Evolutionary conservation across 2,329 filamentous ascomycete genomes (phyloP).

Genomic region (Xylaria sp.): DNA sequence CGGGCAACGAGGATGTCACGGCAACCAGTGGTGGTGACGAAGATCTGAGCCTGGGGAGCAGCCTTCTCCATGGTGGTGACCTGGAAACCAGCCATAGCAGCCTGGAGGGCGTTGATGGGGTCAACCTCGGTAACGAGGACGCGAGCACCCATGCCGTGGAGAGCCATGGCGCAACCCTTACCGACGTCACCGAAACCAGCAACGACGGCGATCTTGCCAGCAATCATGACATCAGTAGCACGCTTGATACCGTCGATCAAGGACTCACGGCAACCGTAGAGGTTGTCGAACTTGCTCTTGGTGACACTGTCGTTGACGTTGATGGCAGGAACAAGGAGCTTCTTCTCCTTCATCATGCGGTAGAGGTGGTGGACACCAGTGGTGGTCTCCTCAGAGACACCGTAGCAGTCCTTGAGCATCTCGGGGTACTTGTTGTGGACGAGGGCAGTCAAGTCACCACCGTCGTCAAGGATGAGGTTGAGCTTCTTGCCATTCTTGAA

Average conservation of each 20-base stretch:
- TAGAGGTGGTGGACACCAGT: conserved; percentile 99
- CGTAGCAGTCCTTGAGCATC: conserved; percentile 96
- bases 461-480: conserved; percentile 98
- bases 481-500: conserved; percentile 97
- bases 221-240: conserved; percentile 99
- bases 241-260: conserved; percentile 99
- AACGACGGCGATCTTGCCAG: conserved; percentile 95
- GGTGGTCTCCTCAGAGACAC: conserved; percentile 98
- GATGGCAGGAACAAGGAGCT: conserved; percentile 89
- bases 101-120: conserved; percentile 99
- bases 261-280: conserved; percentile 98
- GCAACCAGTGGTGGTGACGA: conserved; percentile 98
- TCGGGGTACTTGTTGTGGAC: conserved; percentile 98
- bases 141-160: conserved; percentile 94
- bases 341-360: conserved; percentile 88
- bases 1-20: conserved; percentile 88
- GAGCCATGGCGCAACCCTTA: conserved; percentile 95
- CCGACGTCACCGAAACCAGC: conserved; percentile 98
- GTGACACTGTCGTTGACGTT: conserved; percentile 99
- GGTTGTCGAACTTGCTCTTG: conserved; percentile 99
- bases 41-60: conserved; percentile 84
- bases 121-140: conserved; percentile 96
- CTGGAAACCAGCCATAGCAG: conserved; percentile 94
- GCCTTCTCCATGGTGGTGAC: conserved; percentile 98
- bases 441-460: conserved; percentile 92